Base-by-base conservation (phyloP, 495 filamentous ascomycete species). In the Xylaria venustula region DNA sequence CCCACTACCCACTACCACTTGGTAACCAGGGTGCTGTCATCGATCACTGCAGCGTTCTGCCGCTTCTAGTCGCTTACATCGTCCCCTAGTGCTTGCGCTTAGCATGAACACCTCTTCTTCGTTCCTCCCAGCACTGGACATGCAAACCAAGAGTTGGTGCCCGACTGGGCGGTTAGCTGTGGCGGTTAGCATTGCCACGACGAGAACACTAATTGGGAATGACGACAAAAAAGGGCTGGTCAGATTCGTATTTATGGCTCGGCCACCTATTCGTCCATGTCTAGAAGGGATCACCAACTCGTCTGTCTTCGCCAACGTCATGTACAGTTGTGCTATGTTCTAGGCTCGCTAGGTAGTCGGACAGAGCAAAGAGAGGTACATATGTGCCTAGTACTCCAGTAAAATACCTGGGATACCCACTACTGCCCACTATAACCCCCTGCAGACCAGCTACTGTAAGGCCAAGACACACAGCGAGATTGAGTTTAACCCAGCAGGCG, bases 151-250 rank as follows among this genome's bases (percentile, higher is more conserved):
- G 51, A 28, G 53, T 34, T 11, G 37, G 26, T 23, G 53, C n/a
- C 25, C 17, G 51, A 19, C 32, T 34, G 53, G 53, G 25, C n/a
- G 8, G 25, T 19, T 55, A 37, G 53, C 26, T 15, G 14, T 40
- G 53, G 53, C 25, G 22, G 46, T 11, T 26, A 37, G 53, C 53
- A 55, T 55, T 45, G 53, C 53, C 53, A 55, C 53, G 40, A 55
- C 26, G 17, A 40, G 53, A 55, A 55, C 45, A 55, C 53, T 4
- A 19, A 7, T 40, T 40, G 14, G 53, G 26, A 20, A 55, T 55
- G 53, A 55, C 52, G 53, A 45, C n/a, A 30, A 55, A 17, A 40
- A 15, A 40, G 15, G 37, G 37, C 14, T 40, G 37, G 37, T 26
- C 53, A n/a, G 53, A 17, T 34, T 55, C 53, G 53, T 55, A 34